Base-by-base conservation (phyloP, 345 rosid genomes). In the Heritiera littoralis region DNA sequence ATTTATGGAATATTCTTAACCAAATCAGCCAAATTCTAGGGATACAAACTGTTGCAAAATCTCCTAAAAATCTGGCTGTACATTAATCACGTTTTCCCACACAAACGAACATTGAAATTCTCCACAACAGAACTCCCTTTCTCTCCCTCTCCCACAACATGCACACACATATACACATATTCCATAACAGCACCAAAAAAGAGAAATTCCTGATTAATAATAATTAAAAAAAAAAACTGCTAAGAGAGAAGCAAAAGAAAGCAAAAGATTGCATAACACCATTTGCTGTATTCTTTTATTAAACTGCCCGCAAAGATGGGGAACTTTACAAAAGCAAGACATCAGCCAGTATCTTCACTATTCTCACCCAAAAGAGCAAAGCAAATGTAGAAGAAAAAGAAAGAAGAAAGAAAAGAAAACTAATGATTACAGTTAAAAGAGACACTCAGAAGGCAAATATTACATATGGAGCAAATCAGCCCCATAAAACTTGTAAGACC, bases 321-420 rank as follows among this genome's bases (percentile, higher is more conserved):
- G 41, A 82, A 84, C 88, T 90, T 86, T 86, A 84, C 92, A 89
- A 83, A 77, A 64, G 86, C 86, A 83, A 80, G 80, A 79, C 35
- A 61, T 83, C 83, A 69, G 70, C 83, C 81, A 75, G 52, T 76
- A 75, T 73, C 74, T 66, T 63, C 66, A 64, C 66, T 13, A 78
- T 77, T 66, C 70, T 72, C 77, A 66, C 81, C 80, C 52, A 60
- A 28, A 30, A 77, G 65, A 77, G 69, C 66, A 81, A 80, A 79
- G 71, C 61, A 75, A 79, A 79, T 48, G 84, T 79, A 66, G 64
- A 65, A 41, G 14, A 28, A 59, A 74, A 63, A 65, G 48, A 80
- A 77, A 79, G 17, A 51, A 54, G 17, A 54, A n/a, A n/a, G 17
- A 65, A 32, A 52, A 77, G 49, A 77, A 84, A 75, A 55, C 77